Percentiles rank a stretch among this genome's conserved stretches.
Conservation (phyloP, 495 filamentous ascomycete genomes). For the Penicillium odoratum region DNA sequence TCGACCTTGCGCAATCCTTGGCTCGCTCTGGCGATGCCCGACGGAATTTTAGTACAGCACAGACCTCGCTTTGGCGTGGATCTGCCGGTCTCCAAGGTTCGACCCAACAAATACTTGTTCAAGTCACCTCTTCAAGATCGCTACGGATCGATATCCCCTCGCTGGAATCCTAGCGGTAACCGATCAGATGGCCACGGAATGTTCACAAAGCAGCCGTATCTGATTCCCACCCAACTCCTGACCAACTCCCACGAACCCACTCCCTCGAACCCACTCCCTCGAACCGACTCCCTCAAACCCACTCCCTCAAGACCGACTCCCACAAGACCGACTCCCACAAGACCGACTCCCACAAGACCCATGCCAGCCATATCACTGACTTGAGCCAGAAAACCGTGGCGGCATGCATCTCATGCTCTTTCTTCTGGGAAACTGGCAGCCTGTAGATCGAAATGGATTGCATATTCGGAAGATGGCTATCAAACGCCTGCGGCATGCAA, state of each 20-base stretch:
- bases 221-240: not conserved
- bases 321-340: too few relatives aligned
- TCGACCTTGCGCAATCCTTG: not conserved
- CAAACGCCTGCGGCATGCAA: not conserved
- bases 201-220: not conserved
- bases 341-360: slow-evolving; percentile 1
- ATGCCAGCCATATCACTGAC: not conserved
- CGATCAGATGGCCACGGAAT: not conserved
- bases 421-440: not conserved
- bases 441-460: not conserved
- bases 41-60: not conserved
- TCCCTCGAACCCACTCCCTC: not conserved
- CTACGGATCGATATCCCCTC: not conserved
- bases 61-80: not conserved
- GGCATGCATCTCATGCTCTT: not conserved
- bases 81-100: not conserved
- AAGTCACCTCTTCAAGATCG: not conserved
- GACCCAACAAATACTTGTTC: not conserved
- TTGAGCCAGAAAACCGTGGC: not conserved
- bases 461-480: not conserved
- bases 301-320: too few relatives aligned
- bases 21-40: not conserved
- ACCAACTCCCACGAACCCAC: too few relatives aligned
- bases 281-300: not conserved
- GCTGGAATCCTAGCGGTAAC: not conserved